phyloP scores from a whole-genome alignment of 306 rosid species.

The Sicyos baderoa region DNA sequence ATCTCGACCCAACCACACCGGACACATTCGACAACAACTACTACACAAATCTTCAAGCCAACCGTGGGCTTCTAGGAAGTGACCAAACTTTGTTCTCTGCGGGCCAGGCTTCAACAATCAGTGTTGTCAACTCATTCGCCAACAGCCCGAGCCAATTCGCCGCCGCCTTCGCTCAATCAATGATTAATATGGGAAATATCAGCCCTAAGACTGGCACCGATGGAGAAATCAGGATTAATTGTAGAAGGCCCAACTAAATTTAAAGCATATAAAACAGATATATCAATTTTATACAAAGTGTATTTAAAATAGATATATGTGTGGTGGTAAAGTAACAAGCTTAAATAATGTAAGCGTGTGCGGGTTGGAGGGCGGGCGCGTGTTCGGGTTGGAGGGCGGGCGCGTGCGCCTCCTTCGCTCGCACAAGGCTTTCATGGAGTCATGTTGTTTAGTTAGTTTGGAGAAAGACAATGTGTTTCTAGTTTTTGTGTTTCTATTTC shows the following conservation, averaged over 20 bases:
- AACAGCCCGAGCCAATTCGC: conserved; percentile 29
- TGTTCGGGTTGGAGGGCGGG: no score
- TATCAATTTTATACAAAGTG: no score
- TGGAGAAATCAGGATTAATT: conserved; percentile 36
- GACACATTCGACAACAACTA: conserved; percentile 35
- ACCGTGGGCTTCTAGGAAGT: conserved; percentile 30
- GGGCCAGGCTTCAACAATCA: conserved; percentile 20
- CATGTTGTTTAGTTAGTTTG: not conserved
- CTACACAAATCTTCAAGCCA: conserved; percentile 34
- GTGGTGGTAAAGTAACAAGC: no score
- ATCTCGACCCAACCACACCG: conserved; percentile 32
- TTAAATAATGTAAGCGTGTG: not conserved
- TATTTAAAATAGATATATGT: no score
- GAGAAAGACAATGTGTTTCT: not conserved
- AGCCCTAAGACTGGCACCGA: conserved; percentile 27
- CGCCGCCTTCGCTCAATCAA: conserved; percentile 30
- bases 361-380: no score
- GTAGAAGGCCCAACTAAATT: conserved; percentile 26
- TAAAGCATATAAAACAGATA: no score
- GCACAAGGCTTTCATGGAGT: no score
- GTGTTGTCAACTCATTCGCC: conserved; percentile 29
- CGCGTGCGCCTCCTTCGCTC: no score
- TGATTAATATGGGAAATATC: conserved; percentile 38
- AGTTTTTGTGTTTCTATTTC: no score
- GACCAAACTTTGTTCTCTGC: conserved; percentile 40